A percentile compares a stretch with the other conserved stretches of the same genome.
Conservation (phyloP, 2,329 filamentous ascomycete genomes). For the Fusarium torulosum region DNA sequence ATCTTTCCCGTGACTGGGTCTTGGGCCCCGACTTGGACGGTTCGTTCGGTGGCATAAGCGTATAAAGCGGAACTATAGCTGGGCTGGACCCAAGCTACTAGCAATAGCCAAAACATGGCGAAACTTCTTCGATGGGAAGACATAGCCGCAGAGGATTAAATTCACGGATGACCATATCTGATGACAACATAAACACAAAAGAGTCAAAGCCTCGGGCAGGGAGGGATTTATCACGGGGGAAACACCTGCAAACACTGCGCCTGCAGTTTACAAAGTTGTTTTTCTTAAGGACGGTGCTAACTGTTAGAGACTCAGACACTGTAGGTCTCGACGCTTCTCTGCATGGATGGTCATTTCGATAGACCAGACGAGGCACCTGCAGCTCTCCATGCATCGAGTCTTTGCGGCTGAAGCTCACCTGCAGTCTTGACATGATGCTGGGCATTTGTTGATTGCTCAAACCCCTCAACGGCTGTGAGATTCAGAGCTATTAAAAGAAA, state of each 20-base stretch:
- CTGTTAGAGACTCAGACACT: too few relatives aligned
- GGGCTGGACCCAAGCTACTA: not conserved
- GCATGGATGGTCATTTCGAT: too few relatives aligned
- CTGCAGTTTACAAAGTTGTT: not conserved
- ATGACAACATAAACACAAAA: not conserved
- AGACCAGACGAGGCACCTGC: not conserved
- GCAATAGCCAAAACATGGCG: not conserved
- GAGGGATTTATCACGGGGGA: not conserved
- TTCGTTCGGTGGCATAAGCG: slow-evolving; percentile 1
- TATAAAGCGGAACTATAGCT: not conserved
- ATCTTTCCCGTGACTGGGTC: slow-evolving; percentile 2
- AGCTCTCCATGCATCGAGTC: not conserved
- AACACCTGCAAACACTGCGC: not conserved
- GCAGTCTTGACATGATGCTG: too few relatives aligned
- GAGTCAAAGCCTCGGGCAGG: accelerated
- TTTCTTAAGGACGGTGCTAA: not conserved
- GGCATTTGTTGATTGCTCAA: too few relatives aligned
- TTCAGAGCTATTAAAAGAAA: too few relatives aligned
- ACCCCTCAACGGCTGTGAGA: too few relatives aligned
- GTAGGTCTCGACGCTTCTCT: too few relatives aligned
- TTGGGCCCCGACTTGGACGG: slow-evolving; percentile 17
- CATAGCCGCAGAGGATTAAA: not conserved
- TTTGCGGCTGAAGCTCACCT: too few relatives aligned
- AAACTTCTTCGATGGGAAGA: accelerated
- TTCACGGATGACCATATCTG: not conserved